Base-by-base conservation (phyloP, 2,329 filamentous ascomycete species). In the Fusarium circinatum region DNA sequence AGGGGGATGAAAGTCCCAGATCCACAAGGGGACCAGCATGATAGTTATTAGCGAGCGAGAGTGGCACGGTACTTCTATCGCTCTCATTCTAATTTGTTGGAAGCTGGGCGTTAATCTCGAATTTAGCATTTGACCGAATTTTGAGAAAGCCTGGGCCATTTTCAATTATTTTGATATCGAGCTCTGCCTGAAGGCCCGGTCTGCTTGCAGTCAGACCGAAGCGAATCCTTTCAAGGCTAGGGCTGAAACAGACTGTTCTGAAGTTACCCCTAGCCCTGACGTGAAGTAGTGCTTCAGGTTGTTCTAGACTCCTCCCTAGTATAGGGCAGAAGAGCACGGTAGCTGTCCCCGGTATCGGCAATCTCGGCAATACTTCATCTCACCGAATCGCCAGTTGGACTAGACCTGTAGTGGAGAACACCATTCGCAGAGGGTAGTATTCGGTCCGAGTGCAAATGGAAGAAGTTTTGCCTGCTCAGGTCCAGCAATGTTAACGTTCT, bases 21-120 rank as follows among this genome's bases (percentile, higher is more conserved):
- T 32, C 11, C 3, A 11, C 22, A 6, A 0, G 20, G 14, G 3
- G 15, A 5, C 15, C 28, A n/a, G 22, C 28, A 8, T 5, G 47
- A 9, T n/a, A 13, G 1, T n/a, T 49, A 0, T 49, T 9, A 18
- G 28, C 22, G 11, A 32, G 15, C 22, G 22, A 32, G 20, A 49
- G 8, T 9, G 20, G 28, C 11, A 32, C 3, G 28, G 8, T 18
- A 32, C 7, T 3, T 4, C 4, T 2, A 5, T 49, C 7, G 22
- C 47, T n/a, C 17, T 18, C 22, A 6, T 30, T 49, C 14, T 14
- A 32, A 3, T n/a, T 18, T 8, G 28, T n/a, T n/a, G 28, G 22
- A 6, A 49, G 47, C 4, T 32, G 20, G 22, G 11, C 28, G 3
- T 32, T 4, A 6, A 32, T 18, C 3, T 8, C 1, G 3, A 32